These are phyloP conservation scores for Euphorbia corollata DNA, from an alignment of 441 rosid genomes.

Conservation along the genomic window DNA sequence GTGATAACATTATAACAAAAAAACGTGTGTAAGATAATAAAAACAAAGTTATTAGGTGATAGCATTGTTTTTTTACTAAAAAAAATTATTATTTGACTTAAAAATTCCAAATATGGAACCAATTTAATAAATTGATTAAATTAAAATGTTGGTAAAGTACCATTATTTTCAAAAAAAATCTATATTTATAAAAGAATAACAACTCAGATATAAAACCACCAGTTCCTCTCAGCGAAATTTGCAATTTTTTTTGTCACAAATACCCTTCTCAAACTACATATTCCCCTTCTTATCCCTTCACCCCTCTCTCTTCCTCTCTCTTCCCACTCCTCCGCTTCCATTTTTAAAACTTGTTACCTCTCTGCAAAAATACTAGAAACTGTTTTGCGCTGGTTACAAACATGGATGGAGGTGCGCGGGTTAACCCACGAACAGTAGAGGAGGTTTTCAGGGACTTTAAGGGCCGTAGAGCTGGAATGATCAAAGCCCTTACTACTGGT, in stretches of 20 bases:
- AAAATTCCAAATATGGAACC: too few relatives aligned
- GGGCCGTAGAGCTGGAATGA: conserved; percentile 64
- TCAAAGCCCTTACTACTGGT: conserved; percentile 68
- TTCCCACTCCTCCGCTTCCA: not conserved
- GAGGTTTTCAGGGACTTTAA: conserved; percentile 69
- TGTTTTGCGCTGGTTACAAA: conserved; percentile 12
- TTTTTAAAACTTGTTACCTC: not conserved
- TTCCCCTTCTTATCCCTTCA: conserved; percentile 19
- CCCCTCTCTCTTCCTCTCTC: not conserved
- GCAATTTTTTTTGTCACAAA: not conserved
- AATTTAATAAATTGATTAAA: too few relatives aligned
- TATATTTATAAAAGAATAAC: not conserved
- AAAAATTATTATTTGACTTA: too few relatives aligned
- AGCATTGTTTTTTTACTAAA: too few relatives aligned
- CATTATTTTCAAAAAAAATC: too few relatives aligned
- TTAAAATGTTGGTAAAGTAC: too few relatives aligned
- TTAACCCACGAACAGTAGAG: conserved; percentile 74
- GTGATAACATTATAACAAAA: too few relatives aligned
- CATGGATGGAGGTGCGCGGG: conserved; percentile 53
- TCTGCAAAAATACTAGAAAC: not conserved
- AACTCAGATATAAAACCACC: not conserved
- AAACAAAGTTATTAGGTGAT: too few relatives aligned
- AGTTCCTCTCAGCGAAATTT: not conserved
- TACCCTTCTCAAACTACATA: not conserved
- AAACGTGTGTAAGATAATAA: too few relatives aligned